These are phyloP conservation scores for Globisporangium radiosum DNA, from an alignment of 352 stramenopile species.

Conservation along the genomic window DNA sequence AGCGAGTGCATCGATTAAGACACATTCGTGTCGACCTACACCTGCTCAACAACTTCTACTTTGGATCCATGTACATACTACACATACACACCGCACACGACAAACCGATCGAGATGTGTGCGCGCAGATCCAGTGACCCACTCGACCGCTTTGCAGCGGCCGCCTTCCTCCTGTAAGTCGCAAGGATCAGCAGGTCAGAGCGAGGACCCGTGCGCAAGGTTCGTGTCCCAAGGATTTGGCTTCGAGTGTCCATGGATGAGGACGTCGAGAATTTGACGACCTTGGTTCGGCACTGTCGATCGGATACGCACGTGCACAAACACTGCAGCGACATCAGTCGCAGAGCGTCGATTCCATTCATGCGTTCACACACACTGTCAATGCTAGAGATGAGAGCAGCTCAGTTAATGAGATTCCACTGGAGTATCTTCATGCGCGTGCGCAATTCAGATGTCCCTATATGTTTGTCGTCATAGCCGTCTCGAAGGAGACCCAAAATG, in stretches of 20 bases:
- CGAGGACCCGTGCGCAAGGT: constrained; percentile 7
- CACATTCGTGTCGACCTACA: no score
- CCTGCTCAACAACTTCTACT: neutral
- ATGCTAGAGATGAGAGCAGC: constrained; percentile 27
- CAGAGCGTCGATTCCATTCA: no score
- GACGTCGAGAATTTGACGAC: constrained; percentile 87
- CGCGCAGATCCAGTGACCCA: constrained; percentile 20
- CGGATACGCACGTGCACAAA: neutral
- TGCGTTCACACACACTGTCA: neutral
- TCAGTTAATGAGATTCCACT: constrained; percentile 91
- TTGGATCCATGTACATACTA: neutral
- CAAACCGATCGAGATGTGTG: constrained; percentile 15
- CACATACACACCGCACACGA: neutral
- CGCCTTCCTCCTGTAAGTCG: constrained; percentile 24
- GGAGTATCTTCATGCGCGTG: constrained; percentile 64
- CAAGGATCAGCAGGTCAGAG: constrained; percentile 24
- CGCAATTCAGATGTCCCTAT: constrained; percentile 85
- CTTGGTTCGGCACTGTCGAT: constrained; percentile 50
- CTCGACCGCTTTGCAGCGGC: constrained; percentile 69
- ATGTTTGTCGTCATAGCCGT: constrained; percentile 82
- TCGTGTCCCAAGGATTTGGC: constrained; percentile 87
- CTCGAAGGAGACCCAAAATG: neutral
- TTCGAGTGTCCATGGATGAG: constrained; percentile 64
- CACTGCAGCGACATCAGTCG: no score
- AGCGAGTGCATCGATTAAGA: no score